Conservation (phyloP, 1,284 basidiomycete genomes). For the Papiliotrema fonsecae region DNA sequence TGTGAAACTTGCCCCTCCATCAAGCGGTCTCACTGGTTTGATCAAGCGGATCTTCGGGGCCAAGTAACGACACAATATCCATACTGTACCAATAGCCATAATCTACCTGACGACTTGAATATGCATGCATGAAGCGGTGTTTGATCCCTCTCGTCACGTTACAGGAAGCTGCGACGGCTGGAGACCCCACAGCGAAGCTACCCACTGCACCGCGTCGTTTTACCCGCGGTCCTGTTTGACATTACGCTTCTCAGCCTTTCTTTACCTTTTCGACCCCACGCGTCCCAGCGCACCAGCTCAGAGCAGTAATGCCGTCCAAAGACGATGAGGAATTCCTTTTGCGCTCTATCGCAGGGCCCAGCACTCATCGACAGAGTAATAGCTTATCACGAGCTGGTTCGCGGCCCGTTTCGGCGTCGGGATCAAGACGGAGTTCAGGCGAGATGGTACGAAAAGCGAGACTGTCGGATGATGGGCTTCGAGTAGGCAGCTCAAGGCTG, state of each 20-base stretch:
- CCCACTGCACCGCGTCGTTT: no score
- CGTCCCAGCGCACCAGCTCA: neutral
- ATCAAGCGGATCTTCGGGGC: constrained; percentile 2
- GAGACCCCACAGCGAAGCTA: no score
- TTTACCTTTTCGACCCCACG: neutral
- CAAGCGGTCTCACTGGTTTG: neutral
- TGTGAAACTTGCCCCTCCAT: neutral
- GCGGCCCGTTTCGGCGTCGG: neutral
- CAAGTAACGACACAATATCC: neutral
- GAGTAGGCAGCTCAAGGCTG: neutral
- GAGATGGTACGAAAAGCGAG: neutral
- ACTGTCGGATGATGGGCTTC: neutral
- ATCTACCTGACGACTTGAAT: neutral
- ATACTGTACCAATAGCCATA: no score
- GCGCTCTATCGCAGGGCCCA: neutral
- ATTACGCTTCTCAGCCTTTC: neutral
- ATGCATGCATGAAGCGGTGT: neutral
- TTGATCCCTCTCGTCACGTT: no score
- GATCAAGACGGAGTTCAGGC: neutral
- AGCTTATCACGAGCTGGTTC: neutral
- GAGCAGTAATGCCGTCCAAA: no score
- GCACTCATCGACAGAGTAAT: no score
- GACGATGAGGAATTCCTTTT: constrained; percentile 3
- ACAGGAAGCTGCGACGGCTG: no score
- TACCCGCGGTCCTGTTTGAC: neutral